Percentiles rank a stretch among this genome's conserved stretches.
Conservation (phyloP, 768 basidiomycete species). For the Calocera viscosa region DNA sequence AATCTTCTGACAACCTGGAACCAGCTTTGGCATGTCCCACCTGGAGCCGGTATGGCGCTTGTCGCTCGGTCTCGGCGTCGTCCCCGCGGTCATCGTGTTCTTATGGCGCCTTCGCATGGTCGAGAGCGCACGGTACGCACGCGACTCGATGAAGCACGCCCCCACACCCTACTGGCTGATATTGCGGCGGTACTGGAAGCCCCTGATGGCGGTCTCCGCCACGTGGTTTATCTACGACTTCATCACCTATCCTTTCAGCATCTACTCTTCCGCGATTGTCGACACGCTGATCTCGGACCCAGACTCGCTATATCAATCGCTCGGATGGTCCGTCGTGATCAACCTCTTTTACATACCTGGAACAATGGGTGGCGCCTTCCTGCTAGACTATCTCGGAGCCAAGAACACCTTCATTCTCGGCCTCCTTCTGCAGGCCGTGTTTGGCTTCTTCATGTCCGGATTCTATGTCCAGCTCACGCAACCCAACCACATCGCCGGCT, state of each 20-base stretch:
- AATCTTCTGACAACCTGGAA: neutral
- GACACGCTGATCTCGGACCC: constrained; percentile 12
- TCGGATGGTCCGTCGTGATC: constrained; percentile 80
- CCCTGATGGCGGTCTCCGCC: constrained; percentile 21
- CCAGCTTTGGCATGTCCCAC: constrained; percentile 19
- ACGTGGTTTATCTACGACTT: constrained; percentile 26
- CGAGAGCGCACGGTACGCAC: constrained; percentile 23
- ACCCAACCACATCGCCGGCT: constrained; percentile 48
- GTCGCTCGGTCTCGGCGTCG: constrained; percentile 22
- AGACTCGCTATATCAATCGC: constrained; percentile 17
- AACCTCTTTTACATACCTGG: constrained; percentile 35
- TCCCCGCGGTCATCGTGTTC: constrained; percentile 21
- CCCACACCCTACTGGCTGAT: constrained; percentile 18
- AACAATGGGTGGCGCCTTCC: constrained; percentile 59
- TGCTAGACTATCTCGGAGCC: constrained; percentile 63
- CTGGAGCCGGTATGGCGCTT: constrained; percentile 21
- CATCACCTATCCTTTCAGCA: constrained; percentile 24
- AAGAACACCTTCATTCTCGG: constrained; percentile 56
- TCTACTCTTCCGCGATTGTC: constrained; percentile 22
- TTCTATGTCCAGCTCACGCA: constrained; percentile 41
- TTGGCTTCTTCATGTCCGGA: constrained; percentile 73
- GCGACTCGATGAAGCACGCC: constrained; percentile 18
- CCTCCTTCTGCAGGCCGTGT: constrained; percentile 22
- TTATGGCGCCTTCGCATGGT: constrained; percentile 23
- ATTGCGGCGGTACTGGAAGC: constrained; percentile 23